phyloP scores from a whole-genome alignment of 1,284 basidiomycete species.

The Moesziomyces sp. region DNA sequence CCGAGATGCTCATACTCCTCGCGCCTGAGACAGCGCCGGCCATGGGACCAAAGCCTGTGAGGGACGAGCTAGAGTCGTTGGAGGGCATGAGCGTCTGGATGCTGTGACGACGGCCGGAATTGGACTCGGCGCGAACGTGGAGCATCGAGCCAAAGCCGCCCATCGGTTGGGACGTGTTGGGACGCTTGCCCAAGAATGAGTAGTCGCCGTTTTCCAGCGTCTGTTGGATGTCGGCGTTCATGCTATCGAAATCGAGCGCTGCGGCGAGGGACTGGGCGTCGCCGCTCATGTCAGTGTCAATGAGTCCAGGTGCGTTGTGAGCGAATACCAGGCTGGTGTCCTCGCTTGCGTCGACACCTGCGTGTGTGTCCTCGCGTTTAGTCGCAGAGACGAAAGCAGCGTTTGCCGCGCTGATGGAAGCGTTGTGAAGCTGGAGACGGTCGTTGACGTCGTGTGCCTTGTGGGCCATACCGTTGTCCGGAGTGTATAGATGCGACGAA shows the following conservation, averaged over 20 bases:
- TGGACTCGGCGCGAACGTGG: constrained; percentile 33
- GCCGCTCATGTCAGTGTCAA: constrained; percentile 32
- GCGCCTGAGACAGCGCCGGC: constrained; percentile 16
- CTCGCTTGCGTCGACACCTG: constrained; percentile 9
- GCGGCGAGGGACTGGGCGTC: constrained; percentile 36
- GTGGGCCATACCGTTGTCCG: constrained; percentile 31
- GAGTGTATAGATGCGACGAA: constrained; percentile 49
- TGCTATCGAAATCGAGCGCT: constrained; percentile 44
- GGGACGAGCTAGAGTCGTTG: constrained; percentile 29
- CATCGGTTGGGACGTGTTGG: constrained; percentile 15
- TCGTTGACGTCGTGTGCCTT: constrained; percentile 14
- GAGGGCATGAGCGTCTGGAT: constrained; percentile 54
- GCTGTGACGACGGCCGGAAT: constrained; percentile 55
- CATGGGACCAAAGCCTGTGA: constrained; percentile 22
- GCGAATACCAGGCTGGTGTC: constrained; percentile 25
- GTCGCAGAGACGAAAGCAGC: constrained; percentile 48
- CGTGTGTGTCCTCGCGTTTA: constrained; percentile 15
- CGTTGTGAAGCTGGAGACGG: constrained; percentile 30
- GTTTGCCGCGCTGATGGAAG: constrained; percentile 46
- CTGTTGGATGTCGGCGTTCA: constrained; percentile 31
- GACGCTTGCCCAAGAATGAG: constrained; percentile 35
- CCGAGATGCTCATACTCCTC: constrained; percentile 43
- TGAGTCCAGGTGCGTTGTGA: constrained; percentile 15
- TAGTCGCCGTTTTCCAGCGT: constrained; percentile 13
- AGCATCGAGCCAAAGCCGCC: constrained; percentile 18